Percentiles rank a stretch among this genome's conserved stretches.
phyloP scores from a whole-genome alignment of 176 grass and related monocot genomes.

The Ensete glaucum region DNA sequence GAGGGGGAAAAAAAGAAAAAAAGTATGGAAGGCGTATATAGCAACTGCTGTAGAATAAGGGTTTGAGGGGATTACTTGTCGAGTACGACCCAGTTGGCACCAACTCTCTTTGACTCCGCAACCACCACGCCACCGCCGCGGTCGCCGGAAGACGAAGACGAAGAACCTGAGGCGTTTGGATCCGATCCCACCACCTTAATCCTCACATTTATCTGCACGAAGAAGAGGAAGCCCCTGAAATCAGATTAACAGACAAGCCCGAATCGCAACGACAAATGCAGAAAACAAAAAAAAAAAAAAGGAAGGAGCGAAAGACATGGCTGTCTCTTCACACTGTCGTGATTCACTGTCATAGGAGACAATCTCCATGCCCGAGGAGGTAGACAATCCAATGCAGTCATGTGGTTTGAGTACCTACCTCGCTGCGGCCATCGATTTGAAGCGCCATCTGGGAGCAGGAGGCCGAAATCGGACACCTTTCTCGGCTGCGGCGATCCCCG shows the following conservation, averaged over 20 bases:
- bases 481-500: constrained; percentile 2
- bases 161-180: neutral
- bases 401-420: neutral
- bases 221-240: neutral
- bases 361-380: too few species aligned
- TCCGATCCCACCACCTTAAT: constrained; percentile 28
- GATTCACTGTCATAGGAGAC: neutral
- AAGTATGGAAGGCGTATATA: too few species aligned
- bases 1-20: neutral
- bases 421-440: constrained; percentile 21
- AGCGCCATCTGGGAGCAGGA: constrained; percentile 22
- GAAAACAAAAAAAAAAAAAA: neutral
- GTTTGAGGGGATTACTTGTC: constrained; percentile 18
- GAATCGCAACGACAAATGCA: neutral
- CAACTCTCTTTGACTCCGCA: constrained; percentile 20
- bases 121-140: constrained; percentile 7
- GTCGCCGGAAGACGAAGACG: neutral
- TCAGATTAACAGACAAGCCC: neutral
- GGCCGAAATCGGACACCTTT: constrained; percentile 17
- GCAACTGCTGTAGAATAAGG: neutral
- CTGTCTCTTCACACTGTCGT: neutral
- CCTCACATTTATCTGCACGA: constrained; percentile 17
- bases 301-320: neutral
- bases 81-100: constrained; percentile 30
- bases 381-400: too few species aligned